Percentiles rank a stretch among this genome's conserved stretches.
Evolutionary conservation across 257 asterid genomes (phyloP).

Genomic region (Solanum ossicruentum): DNA sequence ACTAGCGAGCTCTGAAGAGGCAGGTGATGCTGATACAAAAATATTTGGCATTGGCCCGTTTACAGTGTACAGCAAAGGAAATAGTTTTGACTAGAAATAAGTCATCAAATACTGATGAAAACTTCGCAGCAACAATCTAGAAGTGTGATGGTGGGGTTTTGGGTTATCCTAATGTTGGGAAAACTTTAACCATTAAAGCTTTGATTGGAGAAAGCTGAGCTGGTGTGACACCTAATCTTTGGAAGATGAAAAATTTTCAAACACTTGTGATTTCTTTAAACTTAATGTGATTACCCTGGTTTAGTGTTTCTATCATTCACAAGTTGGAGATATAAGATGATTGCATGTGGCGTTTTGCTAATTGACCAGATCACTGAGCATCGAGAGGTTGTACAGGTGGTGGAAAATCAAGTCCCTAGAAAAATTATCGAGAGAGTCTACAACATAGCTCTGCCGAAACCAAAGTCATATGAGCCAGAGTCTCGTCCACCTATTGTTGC

Average conservation of each 20-base stretch:
- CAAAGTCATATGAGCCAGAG: constrained; percentile 73
- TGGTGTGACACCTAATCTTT: constrained; percentile 97
- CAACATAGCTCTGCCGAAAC: constrained; percentile 69
- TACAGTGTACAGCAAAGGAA: constrained; percentile 79
- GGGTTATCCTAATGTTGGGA: constrained; percentile 97
- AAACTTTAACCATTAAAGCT: constrained; percentile 93
- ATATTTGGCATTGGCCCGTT: constrained; percentile 55
- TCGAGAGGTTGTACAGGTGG: constrained; percentile 80
- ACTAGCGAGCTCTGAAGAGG: constrained; percentile 21
- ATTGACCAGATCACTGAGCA: constrained; percentile 86
- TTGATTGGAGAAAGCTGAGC: constrained; percentile 84
- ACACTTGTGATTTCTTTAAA: constrained; percentile 76
- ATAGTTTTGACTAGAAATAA: constrained; percentile 45
- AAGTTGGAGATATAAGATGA: constrained; percentile 92
- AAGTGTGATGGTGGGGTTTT: constrained; percentile 73
- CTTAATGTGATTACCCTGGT: constrained; percentile 97
- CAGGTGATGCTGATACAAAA: constrained; percentile 38
- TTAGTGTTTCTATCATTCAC: constrained; percentile 91
- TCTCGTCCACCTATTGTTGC: constrained; percentile 61
- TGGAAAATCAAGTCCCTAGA: constrained; percentile 71
- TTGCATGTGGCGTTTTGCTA: constrained; percentile 94
- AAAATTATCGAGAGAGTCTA: constrained; percentile 51
- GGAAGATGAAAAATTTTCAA: constrained; percentile 95
- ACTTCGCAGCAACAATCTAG: constrained; percentile 6
- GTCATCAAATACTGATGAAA: constrained; percentile 21